A percentile compares a stretch with the other conserved stretches of the same genome.
Conservation (phyloP, 225 moss, liverwort and hornwort genomes). For the Polytrichum formosum region DNA sequence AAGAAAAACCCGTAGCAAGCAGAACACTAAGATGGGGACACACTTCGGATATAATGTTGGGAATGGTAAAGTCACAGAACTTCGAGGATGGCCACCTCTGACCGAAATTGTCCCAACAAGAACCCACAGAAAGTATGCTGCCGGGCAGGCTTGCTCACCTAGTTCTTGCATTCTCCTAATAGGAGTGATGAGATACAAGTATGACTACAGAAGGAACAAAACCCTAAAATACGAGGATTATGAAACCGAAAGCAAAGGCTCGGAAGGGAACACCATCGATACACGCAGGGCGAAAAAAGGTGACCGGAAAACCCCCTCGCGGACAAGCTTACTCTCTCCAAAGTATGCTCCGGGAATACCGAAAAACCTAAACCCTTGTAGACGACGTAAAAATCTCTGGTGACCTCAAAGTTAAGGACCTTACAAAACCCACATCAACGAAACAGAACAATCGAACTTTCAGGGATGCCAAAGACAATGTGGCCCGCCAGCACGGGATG, state of each 20-base stretch:
- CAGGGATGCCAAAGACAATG: background rate
- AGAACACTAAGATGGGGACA: no score
- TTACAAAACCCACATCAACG: background rate
- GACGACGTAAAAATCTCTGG: background rate
- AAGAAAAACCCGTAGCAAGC: no score
- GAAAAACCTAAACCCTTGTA: slow-evolving; percentile 1
- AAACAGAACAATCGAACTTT: background rate
- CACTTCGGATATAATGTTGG: no score
- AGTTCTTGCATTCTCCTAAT: no score
- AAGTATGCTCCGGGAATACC: background rate
- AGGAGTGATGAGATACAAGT: no score
- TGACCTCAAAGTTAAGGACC: background rate
- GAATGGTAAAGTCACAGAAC: no score
- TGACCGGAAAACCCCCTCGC: no score
- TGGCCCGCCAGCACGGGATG: background rate
- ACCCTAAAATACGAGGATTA: background rate
- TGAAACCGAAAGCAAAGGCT: background rate
- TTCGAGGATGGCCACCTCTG: no score
- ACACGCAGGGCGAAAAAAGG: background rate
- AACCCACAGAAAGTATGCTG: no score
- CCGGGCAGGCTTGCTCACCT: no score
- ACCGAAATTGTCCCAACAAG: no score
- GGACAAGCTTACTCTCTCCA: no score
- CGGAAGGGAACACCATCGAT: background rate
- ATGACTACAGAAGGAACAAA: background rate